These are phyloP conservation scores for Xerocomus potaroensis DNA, from an alignment of 768 basidiomycete species.

Conservation along the genomic window DNA sequence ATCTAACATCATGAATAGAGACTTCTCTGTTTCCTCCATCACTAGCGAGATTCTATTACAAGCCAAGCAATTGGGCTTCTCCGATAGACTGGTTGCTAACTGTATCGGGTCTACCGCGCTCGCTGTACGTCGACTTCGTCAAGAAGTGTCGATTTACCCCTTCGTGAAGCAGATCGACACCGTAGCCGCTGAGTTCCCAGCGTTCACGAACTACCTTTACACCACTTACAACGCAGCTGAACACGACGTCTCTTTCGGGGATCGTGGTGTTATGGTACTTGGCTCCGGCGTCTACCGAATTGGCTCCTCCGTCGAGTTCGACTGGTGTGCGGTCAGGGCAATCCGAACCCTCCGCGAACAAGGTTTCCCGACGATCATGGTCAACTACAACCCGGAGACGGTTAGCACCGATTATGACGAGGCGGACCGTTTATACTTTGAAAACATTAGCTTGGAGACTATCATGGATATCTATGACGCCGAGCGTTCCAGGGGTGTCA, in stretches of 20 bases:
- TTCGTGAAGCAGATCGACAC: constrained; percentile 99
- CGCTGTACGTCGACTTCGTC: constrained; percentile 84
- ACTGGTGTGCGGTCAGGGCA: constrained; percentile 98
- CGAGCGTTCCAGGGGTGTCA: constrained; percentile 85
- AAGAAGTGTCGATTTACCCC: constrained; percentile 77
- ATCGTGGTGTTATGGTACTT: constrained; percentile 93
- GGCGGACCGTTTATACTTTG: constrained; percentile 96
- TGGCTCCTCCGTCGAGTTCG: constrained; percentile 98
- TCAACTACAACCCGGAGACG: constrained; percentile 99
- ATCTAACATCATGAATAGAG: constrained; percentile 35
- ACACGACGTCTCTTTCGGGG: constrained; percentile 85
- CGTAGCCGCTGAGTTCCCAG: constrained; percentile 98
- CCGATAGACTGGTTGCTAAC: constrained; percentile 82
- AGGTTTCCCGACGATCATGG: constrained; percentile 94
- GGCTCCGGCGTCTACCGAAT: constrained; percentile 99
- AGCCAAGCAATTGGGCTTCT: constrained; percentile 95
- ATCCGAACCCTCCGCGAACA: constrained; percentile 95
- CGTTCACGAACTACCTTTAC: constrained; percentile 98
- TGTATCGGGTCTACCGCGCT: constrained; percentile 89
- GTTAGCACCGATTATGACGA: constrained; percentile 99
- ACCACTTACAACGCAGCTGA: constrained; percentile 97
- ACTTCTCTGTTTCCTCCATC: constrained; percentile 61
- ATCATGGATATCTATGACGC: constrained; percentile 96
- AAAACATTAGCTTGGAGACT: constrained; percentile 95
- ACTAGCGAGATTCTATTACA: constrained; percentile 60